Evolutionary conservation across 2,329 filamentous ascomycete genomes (phyloP), one percentile per base, ranked within the genome.

Genomic region (Stagonosporopsis cucurbitacearum): DNA sequence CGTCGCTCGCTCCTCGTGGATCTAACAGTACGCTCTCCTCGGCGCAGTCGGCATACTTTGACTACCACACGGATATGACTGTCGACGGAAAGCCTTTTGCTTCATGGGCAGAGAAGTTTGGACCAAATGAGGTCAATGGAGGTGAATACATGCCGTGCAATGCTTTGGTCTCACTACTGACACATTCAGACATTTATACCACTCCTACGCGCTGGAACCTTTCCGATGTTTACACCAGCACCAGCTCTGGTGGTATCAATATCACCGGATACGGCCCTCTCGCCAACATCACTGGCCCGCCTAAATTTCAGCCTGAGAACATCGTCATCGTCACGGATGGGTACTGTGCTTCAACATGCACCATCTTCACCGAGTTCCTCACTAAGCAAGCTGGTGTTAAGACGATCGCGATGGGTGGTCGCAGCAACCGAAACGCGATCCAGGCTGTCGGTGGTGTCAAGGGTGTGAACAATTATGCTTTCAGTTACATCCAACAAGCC

Each of bases 311-410:
- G 9, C 72, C 84, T 3, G 82, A 86, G 39, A 72, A 77, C 60
- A 74, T 78, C 26, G 77, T 86, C 44, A 66, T 85, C 23, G 70
- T 87, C n/a, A 81, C 82, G 47, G 85, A 87, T 63, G 84, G 84
- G 30, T 79, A 81, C 62, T 87, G 85, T 68, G 81, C 81, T 20
- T 86, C 83, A 0, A 83, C 84, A 2, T 87, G 85, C 72, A 80
- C 82, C 3, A 75, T 85, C 4, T 84, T 85, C 58, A 78, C 79
- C 11, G 82, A 86, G 60, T 78, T 86, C 62, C 74, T 86, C 63
- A 79, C 79, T 22, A 70, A 79, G 23, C 78, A 84, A 56, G 82
- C 76, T 20, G 80, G 80, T 30, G 81, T 86, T n/a, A 80, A 81
- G 71, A 81, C 79, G 4, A 78, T 81, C 49, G 81, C 80, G 6